phyloP scores from a whole-genome alignment of 129 eudicot genomes.

The Ambrosia trifida region DNA sequence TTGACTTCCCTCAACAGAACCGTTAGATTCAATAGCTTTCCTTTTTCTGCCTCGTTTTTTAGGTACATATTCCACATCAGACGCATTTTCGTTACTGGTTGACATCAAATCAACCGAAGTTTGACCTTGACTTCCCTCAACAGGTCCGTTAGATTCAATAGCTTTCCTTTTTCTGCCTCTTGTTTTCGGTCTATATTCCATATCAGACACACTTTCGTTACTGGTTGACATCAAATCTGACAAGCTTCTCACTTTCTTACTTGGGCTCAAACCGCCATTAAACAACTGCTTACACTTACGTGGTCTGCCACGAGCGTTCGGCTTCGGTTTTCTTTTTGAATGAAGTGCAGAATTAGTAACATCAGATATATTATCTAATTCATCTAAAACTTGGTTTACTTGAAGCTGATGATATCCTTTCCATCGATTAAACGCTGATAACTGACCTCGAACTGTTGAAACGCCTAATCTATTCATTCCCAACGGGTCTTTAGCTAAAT shows the following conservation, averaged over 20 bases:
- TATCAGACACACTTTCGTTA: constrained; percentile 25
- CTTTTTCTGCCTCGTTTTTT: constrained; percentile 35
- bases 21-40: constrained; percentile 20
- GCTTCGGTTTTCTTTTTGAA: constrained; percentile 25
- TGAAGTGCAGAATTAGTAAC: constrained; percentile 9
- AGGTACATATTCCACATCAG: constrained; percentile 30
- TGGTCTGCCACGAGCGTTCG: constrained; percentile 26
- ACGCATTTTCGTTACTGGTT: constrained; percentile 14
- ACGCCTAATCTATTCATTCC: constrained; percentile 39
- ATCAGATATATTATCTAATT: constrained; percentile 36
- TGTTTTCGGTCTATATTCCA: constrained; percentile 23
- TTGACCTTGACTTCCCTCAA: background rate
- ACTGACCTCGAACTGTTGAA: constrained; percentile 47
- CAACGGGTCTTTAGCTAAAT: constrained; percentile 51
- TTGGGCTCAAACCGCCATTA: constrained; percentile 26
- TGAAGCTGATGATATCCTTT: constrained; percentile 60
- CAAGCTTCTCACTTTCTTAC: constrained; percentile 42
- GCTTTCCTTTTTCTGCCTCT: constrained; percentile 39
- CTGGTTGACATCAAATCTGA: constrained; percentile 42
- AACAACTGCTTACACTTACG: constrained; percentile 39
- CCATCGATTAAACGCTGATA: constrained; percentile 66
- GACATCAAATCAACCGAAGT: constrained; percentile 23
- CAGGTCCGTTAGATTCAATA: background rate
- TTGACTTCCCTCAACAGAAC: background rate
- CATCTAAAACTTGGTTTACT: constrained; percentile 26